phyloP scores from a whole-genome alignment of 2,329 filamentous ascomycete species.

The Lasiodiplodia sp. region DNA sequence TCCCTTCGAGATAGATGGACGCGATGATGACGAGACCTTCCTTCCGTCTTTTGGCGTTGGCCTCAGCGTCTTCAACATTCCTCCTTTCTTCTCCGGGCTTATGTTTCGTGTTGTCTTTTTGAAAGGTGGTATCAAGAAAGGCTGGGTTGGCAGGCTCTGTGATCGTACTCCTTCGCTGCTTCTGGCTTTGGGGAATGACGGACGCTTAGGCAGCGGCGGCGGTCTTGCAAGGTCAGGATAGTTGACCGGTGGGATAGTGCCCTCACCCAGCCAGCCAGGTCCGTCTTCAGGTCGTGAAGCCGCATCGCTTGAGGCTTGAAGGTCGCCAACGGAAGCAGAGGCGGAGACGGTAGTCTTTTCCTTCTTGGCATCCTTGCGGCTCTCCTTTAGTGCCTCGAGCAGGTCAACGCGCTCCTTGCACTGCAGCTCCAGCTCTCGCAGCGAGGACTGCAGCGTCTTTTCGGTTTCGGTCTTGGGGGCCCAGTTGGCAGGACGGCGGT shows the following conservation, averaged over 20 bases:
- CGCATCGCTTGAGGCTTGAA: neutral
- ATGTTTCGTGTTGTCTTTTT: constrained; percentile 62
- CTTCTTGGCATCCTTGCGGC: constrained; percentile 61
- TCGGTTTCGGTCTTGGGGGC: constrained; percentile 82
- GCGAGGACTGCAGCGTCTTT: constrained; percentile 78
- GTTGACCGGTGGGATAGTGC: constrained; percentile 80
- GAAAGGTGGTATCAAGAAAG: constrained; percentile 31
- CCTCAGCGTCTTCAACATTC: constrained; percentile 64
- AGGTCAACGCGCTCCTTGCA: constrained; percentile 93
- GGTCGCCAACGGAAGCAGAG: neutral
- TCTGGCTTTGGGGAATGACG: constrained; percentile 56
- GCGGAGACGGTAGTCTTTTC: constrained; percentile 33
- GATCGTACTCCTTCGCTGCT: constrained; percentile 45
- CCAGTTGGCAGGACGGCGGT: constrained; percentile 73
- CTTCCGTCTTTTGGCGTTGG: constrained; percentile 52
- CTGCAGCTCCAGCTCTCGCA: constrained; percentile 84
- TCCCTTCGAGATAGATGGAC: constrained; percentile 53
- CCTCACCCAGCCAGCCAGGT: constrained; percentile 74
- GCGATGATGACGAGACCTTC: constrained; percentile 55
- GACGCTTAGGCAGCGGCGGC: constrained; percentile 62
- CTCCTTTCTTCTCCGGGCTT: constrained; percentile 67
- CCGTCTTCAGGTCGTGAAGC: constrained; percentile 32
- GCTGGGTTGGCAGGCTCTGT: constrained; percentile 2
- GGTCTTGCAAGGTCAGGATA: constrained; percentile 85
- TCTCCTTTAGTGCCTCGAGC: constrained; percentile 78